These are phyloP conservation scores for Aegle marmelos DNA, from an alignment of 345 rosid species.

Conservation along the genomic window DNA sequence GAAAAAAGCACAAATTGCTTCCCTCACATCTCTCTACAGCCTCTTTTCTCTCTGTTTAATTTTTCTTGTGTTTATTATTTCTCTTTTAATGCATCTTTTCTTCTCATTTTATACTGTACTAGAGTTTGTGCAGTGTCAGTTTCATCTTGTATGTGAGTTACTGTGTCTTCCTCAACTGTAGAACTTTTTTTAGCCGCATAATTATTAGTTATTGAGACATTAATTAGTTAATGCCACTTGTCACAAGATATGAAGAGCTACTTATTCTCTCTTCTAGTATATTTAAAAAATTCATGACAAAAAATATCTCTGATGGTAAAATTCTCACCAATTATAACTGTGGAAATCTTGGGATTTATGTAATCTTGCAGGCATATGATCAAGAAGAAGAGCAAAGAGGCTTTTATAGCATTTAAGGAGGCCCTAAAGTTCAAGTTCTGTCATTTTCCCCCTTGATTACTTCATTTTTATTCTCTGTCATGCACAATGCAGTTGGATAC, in stretches of 20 bases:
- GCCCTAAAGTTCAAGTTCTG: conserved; percentile 87
- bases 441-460: conserved; percentile 15
- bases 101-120: neutral
- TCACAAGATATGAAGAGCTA: neutral
- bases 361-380: conserved; percentile 72
- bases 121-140: neutral
- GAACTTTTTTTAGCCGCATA: neutral
- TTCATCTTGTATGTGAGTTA: neutral
- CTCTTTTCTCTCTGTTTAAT: neutral
- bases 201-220: neutral
- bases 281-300: neutral
- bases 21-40: neutral
- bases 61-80: no score
- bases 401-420: conserved; percentile 91
- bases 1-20: neutral
- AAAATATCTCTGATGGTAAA: neutral
- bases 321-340: neutral
- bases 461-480: neutral
- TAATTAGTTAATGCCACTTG: neutral
- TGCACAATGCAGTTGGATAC: neutral
- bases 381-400: conserved; percentile 80
- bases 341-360: neutral
- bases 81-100: neutral
- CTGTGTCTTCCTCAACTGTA: neutral
- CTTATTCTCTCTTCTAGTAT: neutral